Evolutionary conservation across 2,329 filamentous ascomycete species (phyloP).

Genomic region (Trichophyton simii): DNA sequence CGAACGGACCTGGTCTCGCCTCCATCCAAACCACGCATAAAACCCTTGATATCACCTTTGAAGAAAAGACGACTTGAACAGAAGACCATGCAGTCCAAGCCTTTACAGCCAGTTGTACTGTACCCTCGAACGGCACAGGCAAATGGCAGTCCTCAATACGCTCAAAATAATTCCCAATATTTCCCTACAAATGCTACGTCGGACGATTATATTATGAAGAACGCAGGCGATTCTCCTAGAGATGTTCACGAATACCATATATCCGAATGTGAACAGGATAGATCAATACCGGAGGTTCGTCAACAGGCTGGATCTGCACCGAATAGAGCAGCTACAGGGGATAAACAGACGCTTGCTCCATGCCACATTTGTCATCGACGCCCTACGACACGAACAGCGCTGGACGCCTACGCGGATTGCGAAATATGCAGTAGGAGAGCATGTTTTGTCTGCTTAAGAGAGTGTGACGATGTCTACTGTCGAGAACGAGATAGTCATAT

Average conservation of each 20-base stretch:
- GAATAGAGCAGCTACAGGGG: background rate
- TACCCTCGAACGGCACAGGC: background rate
- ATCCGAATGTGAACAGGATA: background rate
- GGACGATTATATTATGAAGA: background rate
- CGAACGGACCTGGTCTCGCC: background rate
- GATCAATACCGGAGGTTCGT: background rate
- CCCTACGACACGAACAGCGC: constrained; percentile 28
- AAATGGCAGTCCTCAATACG: background rate
- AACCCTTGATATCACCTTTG: background rate
- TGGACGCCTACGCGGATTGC: constrained; percentile 33
- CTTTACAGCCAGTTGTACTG: background rate
- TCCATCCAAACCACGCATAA: background rate
- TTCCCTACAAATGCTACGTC: background rate
- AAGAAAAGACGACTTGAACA: constrained; percentile 4
- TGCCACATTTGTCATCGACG: constrained; percentile 33
- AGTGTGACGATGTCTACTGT: constrained; percentile 26
- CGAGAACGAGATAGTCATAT: constrained; percentile 8
- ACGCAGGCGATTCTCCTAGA: background rate
- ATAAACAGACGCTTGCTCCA: constrained; percentile 19
- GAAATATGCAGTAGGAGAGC: constrained; percentile 27
- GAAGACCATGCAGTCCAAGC: background rate
- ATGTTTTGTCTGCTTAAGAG: constrained; percentile 32
- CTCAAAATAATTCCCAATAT: background rate
- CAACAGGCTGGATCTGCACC: background rate
- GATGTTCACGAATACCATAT: background rate